These are phyloP conservation scores for Pichia sp. DNA, from an alignment of 1,139 yeast genomes.

Conservation along the genomic window DNA sequence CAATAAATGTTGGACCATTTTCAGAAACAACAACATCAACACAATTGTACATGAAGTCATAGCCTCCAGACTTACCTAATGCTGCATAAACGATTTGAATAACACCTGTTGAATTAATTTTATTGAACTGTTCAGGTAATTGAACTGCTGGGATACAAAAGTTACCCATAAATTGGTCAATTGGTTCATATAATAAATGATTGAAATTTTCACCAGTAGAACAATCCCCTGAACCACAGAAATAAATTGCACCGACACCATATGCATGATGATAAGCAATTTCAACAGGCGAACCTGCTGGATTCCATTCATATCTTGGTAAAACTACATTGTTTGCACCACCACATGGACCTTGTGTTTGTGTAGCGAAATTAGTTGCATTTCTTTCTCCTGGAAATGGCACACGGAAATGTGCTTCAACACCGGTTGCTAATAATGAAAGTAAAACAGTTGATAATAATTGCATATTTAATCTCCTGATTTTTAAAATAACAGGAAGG, in stretches of 20 bases:
- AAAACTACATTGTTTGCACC: constrained; percentile 22
- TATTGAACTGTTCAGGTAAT: constrained; percentile 22
- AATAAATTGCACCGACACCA: constrained; percentile 26
- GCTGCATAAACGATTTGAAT: constrained; percentile 24
- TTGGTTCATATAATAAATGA: constrained; percentile 22
- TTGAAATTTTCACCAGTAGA: constrained; percentile 20
- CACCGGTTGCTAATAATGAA: background rate
- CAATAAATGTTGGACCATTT: constrained; percentile 18
- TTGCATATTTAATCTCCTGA: background rate
- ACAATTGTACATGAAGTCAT: constrained; percentile 25
- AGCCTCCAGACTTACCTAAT: constrained; percentile 14
- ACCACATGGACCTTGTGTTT: constrained; percentile 27
- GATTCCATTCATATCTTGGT: constrained; percentile 28
- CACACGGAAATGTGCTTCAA: constrained; percentile 25
- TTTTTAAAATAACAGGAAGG: too few relatives aligned
- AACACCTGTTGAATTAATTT: constrained; percentile 24
- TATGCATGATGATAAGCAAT: constrained; percentile 18
- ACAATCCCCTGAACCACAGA: constrained; percentile 23
- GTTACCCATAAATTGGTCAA: constrained; percentile 22
- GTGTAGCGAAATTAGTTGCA: constrained; percentile 27
- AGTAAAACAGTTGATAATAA: background rate
- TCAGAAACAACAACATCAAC: constrained; percentile 24
- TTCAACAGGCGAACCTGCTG: constrained; percentile 28
- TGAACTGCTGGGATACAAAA: constrained; percentile 27
- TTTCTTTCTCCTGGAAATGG: constrained; percentile 30